Percentiles rank a stretch among this genome's conserved stretches.
These are phyloP conservation scores for Calendula officinalis DNA, from an alignment of 129 eudicot genomes.

Conservation along the genomic window DNA sequence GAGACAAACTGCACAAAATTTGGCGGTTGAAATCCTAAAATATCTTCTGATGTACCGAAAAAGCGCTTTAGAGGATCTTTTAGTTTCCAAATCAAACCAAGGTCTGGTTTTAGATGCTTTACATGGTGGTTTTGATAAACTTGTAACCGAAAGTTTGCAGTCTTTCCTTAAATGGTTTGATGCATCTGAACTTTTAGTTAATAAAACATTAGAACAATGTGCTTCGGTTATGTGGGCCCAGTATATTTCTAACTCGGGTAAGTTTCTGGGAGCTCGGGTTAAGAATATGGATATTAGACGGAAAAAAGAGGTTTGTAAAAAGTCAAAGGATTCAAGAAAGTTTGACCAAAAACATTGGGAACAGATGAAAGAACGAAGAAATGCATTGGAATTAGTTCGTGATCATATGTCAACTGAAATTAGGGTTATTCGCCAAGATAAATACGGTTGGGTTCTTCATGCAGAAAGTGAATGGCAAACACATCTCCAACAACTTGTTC, in stretches of 20 bases:
- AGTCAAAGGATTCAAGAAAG: constrained; percentile 57
- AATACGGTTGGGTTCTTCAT: constrained; percentile 99
- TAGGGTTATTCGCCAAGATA: constrained; percentile 94
- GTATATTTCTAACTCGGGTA: constrained; percentile 72
- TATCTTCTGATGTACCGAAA: constrained; percentile 83
- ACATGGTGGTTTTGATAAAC: constrained; percentile 92
- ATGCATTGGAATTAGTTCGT: constrained; percentile 75
- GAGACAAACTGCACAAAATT: constrained; percentile 56
- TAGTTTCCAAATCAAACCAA: constrained; percentile 71
- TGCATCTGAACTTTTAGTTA: constrained; percentile 55
- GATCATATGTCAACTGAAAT: constrained; percentile 85
- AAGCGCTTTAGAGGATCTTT: constrained; percentile 74
- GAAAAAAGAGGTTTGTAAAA: constrained; percentile 67
- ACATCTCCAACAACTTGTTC: constrained; percentile 90
- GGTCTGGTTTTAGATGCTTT: constrained; percentile 75
- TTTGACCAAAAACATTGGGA: constrained; percentile 83
- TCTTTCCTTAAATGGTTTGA: constrained; percentile 80
- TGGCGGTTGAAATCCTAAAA: constrained; percentile 80
- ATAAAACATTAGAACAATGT: constrained; percentile 74
- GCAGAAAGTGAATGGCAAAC: constrained; percentile 99
- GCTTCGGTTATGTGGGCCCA: constrained; percentile 83
- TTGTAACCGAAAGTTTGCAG: constrained; percentile 61
- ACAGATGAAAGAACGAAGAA: constrained; percentile 80
- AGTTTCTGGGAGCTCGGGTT: constrained; percentile 82
- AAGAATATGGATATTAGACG: constrained; percentile 88